Conservation (phyloP, 768 basidiomycete species). For the Mycena vitilis region DNA sequence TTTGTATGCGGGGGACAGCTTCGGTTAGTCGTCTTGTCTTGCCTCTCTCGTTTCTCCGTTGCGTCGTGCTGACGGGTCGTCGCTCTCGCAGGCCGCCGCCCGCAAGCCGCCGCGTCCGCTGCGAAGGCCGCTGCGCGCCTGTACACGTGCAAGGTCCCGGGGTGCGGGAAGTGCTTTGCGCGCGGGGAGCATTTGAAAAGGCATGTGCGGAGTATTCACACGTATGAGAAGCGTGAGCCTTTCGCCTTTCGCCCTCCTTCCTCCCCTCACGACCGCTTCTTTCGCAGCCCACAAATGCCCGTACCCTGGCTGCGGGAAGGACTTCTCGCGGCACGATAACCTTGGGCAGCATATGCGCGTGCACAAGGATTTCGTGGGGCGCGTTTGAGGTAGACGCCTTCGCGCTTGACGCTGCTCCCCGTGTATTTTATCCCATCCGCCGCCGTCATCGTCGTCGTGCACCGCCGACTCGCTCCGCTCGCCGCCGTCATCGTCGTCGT, state of each 20-base stretch:
- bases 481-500: too few relatives aligned
- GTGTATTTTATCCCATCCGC: too few relatives aligned
- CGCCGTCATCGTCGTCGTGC: too few relatives aligned
- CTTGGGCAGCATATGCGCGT: slow-evolving; percentile 79
- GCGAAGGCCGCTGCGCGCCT: slow-evolving; percentile 47
- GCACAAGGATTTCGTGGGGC: slow-evolving; percentile 50
- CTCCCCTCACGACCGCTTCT: slow-evolving; percentile 27
- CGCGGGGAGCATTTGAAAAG: slow-evolving; percentile 86
- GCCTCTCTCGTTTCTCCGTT: too few relatives aligned
- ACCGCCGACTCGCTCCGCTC: too few relatives aligned
- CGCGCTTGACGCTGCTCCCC: background rate
- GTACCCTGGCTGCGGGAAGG: slow-evolving; percentile 72
- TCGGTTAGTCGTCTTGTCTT: slow-evolving; percentile 3
- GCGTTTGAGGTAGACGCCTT: slow-evolving; percentile 18
- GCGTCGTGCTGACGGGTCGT: too few relatives aligned
- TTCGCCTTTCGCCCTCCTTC: slow-evolving; percentile 49
- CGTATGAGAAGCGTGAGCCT: slow-evolving; percentile 86
- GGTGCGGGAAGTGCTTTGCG: slow-evolving; percentile 84
- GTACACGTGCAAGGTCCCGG: slow-evolving; percentile 75
- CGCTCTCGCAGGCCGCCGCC: background rate
- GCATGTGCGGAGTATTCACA: slow-evolving; percentile 84
- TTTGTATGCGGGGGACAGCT: slow-evolving; percentile 23
- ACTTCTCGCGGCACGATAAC: slow-evolving; percentile 83
- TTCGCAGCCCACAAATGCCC: slow-evolving; percentile 68
- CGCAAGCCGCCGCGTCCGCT: too few relatives aligned